These are phyloP conservation scores for Lanzia echinophila DNA, from an alignment of 2,329 filamentous ascomycete species.

Conservation along the genomic window DNA sequence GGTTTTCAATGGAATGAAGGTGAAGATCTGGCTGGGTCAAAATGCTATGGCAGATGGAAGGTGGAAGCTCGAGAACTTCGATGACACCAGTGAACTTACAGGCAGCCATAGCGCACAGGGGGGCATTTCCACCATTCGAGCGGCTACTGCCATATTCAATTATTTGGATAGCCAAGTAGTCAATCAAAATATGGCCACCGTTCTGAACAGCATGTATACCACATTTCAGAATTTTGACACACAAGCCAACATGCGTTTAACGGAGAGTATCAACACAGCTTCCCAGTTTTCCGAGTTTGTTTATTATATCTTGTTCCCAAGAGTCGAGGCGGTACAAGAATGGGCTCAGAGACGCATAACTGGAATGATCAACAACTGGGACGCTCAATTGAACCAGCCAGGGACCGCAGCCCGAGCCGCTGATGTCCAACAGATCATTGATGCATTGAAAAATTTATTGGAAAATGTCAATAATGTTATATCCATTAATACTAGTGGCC, in stretches of 20 bases:
- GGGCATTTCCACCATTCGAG: neutral
- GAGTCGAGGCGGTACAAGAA: neutral
- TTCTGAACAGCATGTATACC: neutral
- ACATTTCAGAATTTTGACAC: neutral
- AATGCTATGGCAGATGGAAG: neutral
- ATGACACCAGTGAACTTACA: neutral
- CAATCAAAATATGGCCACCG: neutral
- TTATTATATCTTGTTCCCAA: neutral
- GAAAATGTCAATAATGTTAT: too few relatives aligned
- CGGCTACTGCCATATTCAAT: neutral
- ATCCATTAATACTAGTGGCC: too few relatives aligned
- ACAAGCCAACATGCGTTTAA: neutral
- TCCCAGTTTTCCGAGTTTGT: neutral
- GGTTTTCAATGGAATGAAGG: neutral
- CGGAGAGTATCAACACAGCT: neutral
- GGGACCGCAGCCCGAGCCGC: too few relatives aligned
- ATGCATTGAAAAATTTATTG: too few relatives aligned
- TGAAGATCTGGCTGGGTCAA: neutral
- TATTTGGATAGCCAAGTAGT: neutral
- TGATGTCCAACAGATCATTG: too few relatives aligned
- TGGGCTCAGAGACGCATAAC: neutral
- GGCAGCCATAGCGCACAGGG: neutral
- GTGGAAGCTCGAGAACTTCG: neutral
- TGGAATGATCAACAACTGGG: too few relatives aligned
- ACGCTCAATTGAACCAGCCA: too few relatives aligned